Conservation (phyloP, 2,329 filamentous ascomycete species). For the Fusarium sp. region DNA sequence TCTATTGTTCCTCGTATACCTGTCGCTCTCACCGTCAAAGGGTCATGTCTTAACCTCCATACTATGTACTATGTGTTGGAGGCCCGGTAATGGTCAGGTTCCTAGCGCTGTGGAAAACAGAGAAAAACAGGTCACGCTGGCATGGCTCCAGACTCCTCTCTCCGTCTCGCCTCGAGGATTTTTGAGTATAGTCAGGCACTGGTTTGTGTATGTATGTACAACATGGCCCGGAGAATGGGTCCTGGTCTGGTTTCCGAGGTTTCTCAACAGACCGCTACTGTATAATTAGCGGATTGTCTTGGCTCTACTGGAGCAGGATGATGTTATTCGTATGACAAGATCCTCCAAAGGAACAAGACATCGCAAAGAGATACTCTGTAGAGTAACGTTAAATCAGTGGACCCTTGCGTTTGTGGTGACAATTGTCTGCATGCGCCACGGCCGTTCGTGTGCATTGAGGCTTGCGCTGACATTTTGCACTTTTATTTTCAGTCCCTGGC, state of each 20-base stretch:
- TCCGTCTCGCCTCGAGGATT: conserved; percentile 12
- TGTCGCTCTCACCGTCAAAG: conserved; percentile 16
- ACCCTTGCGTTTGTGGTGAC: background rate
- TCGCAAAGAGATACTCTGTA: conserved; percentile 13
- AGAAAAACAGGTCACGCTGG: conserved; percentile 30
- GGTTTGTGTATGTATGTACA: conserved; percentile 13
- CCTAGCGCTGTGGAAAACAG: conserved; percentile 32
- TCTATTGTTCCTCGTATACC: conserved; percentile 4
- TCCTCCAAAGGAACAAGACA: conserved; percentile 7
- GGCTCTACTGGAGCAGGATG: conserved; percentile 1
- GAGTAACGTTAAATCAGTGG: conserved; percentile 10
- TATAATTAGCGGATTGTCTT: conserved; percentile 14
- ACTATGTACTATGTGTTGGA: conserved; percentile 20
- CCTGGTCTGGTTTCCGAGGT: conserved; percentile 28
- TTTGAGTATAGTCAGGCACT: conserved; percentile 7
- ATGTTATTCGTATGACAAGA: conserved; percentile 15
- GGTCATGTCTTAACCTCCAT: background rate
- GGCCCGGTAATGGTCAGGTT: conserved; percentile 20
- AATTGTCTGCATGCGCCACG: conserved; percentile 32
- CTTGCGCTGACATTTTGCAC: conserved; percentile 29
- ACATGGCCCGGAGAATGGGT: conserved; percentile 25
- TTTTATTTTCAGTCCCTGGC: background rate
- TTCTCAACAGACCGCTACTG: conserved; percentile 34
- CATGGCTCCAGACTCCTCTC: conserved; percentile 32
- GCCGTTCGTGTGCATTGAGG: conserved; percentile 24